phyloP scores from a whole-genome alignment of 2,329 filamentous ascomycete genomes.

The Aspergillus thermomutatus region DNA sequence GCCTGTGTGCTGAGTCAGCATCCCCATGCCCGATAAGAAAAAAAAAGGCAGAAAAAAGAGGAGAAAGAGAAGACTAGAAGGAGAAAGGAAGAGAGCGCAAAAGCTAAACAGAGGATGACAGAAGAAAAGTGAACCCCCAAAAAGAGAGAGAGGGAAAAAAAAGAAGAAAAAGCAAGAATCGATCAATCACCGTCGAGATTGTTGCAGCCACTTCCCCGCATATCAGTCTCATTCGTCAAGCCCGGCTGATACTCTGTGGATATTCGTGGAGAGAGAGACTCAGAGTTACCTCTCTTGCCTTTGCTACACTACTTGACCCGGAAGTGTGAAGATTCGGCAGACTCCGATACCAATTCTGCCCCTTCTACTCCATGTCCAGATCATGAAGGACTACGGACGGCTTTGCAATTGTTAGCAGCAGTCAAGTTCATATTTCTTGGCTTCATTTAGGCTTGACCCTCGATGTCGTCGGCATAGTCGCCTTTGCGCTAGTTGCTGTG shows the following conservation, averaged over 20 bases:
- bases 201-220: background rate
- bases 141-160: background rate
- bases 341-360: background rate
- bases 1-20: constrained; percentile 1
- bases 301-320: too few relatives aligned
- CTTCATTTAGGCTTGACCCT: background rate
- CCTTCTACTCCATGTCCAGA: background rate
- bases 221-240: background rate
- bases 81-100: background rate
- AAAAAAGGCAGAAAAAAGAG: background rate
- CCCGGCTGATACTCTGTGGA: background rate
- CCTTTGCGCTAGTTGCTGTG: background rate
- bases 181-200: background rate
- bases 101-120: background rate
- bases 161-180: background rate
- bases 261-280: background rate
- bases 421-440: background rate
- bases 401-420: background rate
- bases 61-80: background rate
- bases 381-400: background rate
- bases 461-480: background rate
- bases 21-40: background rate
- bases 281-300: background rate
- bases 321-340: background rate
- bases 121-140: background rate